Conservation (phyloP, 805 yeast genomes). For the Candida alai region DNA sequence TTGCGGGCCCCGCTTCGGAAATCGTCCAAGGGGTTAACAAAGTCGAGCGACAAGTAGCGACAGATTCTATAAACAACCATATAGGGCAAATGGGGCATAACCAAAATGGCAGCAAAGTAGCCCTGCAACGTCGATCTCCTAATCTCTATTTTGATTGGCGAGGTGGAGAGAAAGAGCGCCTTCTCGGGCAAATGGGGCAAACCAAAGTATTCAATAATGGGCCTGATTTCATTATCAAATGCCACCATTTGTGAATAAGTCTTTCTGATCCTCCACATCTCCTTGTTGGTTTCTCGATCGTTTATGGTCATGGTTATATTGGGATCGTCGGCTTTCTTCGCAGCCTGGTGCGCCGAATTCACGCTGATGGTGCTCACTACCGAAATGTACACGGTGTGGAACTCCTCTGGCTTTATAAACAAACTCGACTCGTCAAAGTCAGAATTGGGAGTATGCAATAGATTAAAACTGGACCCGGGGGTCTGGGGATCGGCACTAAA, state of each 20-base stretch:
- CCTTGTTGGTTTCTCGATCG: conserved; percentile 58
- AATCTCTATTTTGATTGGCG: conserved; percentile 63
- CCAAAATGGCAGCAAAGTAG: conserved; percentile 55
- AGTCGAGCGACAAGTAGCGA: conserved; percentile 62
- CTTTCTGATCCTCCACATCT: conserved; percentile 74
- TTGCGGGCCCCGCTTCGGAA: conserved; percentile 50
- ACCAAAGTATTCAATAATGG: conserved; percentile 46
- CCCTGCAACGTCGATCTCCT: conserved; percentile 54
- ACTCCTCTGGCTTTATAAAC: conserved; percentile 57
- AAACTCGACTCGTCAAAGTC: conserved; percentile 43
- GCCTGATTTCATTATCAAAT: conserved; percentile 60
- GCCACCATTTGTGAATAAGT: conserved; percentile 53
- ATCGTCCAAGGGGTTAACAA: conserved; percentile 56
- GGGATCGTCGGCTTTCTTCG: conserved; percentile 52
- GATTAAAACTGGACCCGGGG: conserved; percentile 24
- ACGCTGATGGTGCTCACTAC: conserved; percentile 46
- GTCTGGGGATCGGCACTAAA: conserved; percentile 12
- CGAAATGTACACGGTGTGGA: conserved; percentile 46
- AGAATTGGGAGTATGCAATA: conserved; percentile 20
- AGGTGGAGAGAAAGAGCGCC: conserved; percentile 48
- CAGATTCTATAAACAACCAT: conserved; percentile 52
- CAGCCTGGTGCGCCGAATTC: conserved; percentile 26
- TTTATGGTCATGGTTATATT: conserved; percentile 57
- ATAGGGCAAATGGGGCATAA: conserved; percentile 56
- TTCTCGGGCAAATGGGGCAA: conserved; percentile 66